These are phyloP conservation scores for Tripterygium wilfordii DNA, from an alignment of 177 flowering plant species.

Conservation along the genomic window DNA sequence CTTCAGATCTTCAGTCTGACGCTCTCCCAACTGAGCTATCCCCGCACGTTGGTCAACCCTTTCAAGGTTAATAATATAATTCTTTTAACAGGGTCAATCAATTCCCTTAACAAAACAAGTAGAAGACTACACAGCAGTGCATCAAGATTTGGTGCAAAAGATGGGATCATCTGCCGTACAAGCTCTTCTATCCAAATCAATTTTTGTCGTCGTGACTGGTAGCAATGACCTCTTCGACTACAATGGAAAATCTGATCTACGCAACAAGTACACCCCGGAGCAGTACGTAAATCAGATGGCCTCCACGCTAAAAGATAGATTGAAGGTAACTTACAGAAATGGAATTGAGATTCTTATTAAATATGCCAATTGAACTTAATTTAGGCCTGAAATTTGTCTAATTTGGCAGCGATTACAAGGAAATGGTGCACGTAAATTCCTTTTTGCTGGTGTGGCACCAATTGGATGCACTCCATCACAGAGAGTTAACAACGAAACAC, in stretches of 20 bases:
- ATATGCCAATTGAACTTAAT: too few species aligned
- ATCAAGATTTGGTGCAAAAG: slow-evolving; percentile 29
- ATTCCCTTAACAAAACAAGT: slow-evolving; percentile 42
- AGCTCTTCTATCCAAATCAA: slow-evolving; percentile 45
- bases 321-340: slow-evolving; percentile 30
- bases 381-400: too few species aligned
- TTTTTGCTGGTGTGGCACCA: slow-evolving; percentile 29
- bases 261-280: slow-evolving; percentile 34
- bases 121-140: slow-evolving; percentile 35
- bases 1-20: slow-evolving; percentile 82
- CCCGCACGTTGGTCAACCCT: slow-evolving; percentile 10
- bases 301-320: slow-evolving; percentile 26
- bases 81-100: slow-evolving; percentile 4
- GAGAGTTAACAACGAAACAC: slow-evolving; percentile 33
- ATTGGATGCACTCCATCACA: slow-evolving; percentile 57
- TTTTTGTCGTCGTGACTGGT: slow-evolving; percentile 59
- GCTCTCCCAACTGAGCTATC: slow-evolving; percentile 49
- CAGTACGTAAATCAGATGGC: slow-evolving; percentile 40
- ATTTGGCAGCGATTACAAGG: slow-evolving; percentile 29
- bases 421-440: slow-evolving; percentile 54
- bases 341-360: too few species aligned
- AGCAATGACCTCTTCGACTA: slow-evolving; percentile 73
- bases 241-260: slow-evolving; percentile 24
- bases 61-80: neutral
- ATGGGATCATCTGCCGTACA: slow-evolving; percentile 40